Percentiles rank a stretch among this genome's conserved stretches.
Evolutionary conservation across 2,329 filamentous ascomycete genomes (phyloP).

Genomic region (Penicillium sp.): DNA sequence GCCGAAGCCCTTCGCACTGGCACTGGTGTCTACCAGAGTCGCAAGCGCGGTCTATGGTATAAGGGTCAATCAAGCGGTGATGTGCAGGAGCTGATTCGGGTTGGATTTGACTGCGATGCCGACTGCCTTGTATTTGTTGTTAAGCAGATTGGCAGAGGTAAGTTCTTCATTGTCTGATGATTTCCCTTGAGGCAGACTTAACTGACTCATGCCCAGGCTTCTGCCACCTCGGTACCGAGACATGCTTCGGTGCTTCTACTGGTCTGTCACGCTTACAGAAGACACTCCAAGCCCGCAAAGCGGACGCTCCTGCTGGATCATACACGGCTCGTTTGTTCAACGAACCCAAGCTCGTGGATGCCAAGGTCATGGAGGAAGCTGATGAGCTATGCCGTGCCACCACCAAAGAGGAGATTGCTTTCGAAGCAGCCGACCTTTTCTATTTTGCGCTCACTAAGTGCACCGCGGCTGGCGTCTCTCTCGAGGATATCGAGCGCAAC

Average conservation of each 20-base stretch:
- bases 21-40: constrained; percentile 89
- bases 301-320: constrained; percentile 82
- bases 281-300: constrained; percentile 80
- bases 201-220: constrained; percentile 60
- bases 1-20: constrained; percentile 81
- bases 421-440: constrained; percentile 91
- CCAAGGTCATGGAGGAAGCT: constrained; percentile 98
- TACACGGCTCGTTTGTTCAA: constrained; percentile 94
- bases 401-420: constrained; percentile 81
- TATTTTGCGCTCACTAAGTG: constrained; percentile 96
- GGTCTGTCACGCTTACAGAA: constrained; percentile 86
- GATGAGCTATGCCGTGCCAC: constrained; percentile 90
- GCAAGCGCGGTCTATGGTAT: constrained; percentile 94
- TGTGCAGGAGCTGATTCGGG: constrained; percentile 82
- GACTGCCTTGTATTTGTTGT: constrained; percentile 92
- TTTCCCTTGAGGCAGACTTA: constrained; percentile 13
- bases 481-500: constrained; percentile 89
- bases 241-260: constrained; percentile 84
- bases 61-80: constrained; percentile 96
- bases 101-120: constrained; percentile 89
- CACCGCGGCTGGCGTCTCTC: constrained; percentile 77
- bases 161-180: constrained; percentile 14
- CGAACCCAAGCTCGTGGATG: constrained; percentile 83
- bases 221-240: constrained; percentile 89
- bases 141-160: constrained; percentile 78